Percentiles rank a stretch among this genome's conserved stretches.
Evolutionary conservation across 2,329 filamentous ascomycete species (phyloP).

Genomic region (Zymoseptoria crescenta): DNA sequence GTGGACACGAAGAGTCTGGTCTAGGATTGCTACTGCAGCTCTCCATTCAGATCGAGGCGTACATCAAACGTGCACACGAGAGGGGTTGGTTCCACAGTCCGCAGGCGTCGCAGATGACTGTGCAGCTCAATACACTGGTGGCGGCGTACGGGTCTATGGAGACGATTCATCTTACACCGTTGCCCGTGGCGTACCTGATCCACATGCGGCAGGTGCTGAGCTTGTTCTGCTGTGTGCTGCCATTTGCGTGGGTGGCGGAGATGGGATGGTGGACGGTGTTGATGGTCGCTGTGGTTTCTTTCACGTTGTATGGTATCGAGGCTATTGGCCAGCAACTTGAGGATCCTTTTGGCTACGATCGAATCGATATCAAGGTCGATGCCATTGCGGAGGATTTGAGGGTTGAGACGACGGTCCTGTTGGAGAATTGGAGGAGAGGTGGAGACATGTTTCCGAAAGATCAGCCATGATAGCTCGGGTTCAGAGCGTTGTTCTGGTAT

Average conservation of each 20-base stretch:
- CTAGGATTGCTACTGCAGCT: constrained; percentile 54
- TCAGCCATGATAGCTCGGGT: neutral
- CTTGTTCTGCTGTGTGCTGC: constrained; percentile 52
- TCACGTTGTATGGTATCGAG: constrained; percentile 58
- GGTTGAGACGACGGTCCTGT: constrained; percentile 49
- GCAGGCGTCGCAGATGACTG: constrained; percentile 50
- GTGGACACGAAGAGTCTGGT: constrained; percentile 48
- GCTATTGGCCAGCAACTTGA: constrained; percentile 57
- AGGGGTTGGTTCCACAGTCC: constrained; percentile 54
- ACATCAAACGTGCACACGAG: constrained; percentile 49
- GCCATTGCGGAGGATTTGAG: constrained; percentile 55
- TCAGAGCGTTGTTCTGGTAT: too few relatives aligned
- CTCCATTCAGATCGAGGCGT: constrained; percentile 52
- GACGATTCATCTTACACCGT: constrained; percentile 56
- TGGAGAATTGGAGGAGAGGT: constrained; percentile 49
- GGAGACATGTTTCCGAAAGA: constrained; percentile 21
- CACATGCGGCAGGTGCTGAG: constrained; percentile 58
- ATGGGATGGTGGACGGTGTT: constrained; percentile 56
- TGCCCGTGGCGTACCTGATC: constrained; percentile 58
- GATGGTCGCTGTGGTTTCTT: constrained; percentile 52
- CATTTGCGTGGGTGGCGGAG: constrained; percentile 56
- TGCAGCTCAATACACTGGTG: constrained; percentile 49
- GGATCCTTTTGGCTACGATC: constrained; percentile 59
- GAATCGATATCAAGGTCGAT: constrained; percentile 62
- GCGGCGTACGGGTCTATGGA: constrained; percentile 57